phyloP scores from a whole-genome alignment of 2,329 filamentous ascomycete species.

The Davidsoniella neocaledoniae region DNA sequence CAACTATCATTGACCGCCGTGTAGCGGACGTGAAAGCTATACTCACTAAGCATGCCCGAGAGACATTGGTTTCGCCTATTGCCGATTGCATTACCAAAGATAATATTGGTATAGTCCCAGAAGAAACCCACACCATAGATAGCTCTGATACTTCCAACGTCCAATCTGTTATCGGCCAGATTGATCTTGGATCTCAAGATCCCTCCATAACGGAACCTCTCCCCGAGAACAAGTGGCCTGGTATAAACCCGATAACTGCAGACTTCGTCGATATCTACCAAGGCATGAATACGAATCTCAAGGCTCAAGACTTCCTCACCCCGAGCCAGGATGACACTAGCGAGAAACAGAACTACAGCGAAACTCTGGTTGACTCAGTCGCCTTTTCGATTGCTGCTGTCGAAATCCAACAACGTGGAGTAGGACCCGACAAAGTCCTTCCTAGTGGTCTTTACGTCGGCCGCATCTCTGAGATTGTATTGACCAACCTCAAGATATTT shows the following conservation, averaged over 20 bases:
- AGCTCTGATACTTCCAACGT: not conserved
- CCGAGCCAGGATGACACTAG: slow-evolving; percentile 19
- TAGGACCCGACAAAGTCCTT: slow-evolving; percentile 28
- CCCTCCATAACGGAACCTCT: too few relatives aligned
- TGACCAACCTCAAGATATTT: slow-evolving; percentile 77
- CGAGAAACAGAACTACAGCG: slow-evolving; percentile 22
- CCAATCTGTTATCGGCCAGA: too few relatives aligned
- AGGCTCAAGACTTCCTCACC: slow-evolving; percentile 33
- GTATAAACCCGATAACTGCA: slow-evolving; percentile 22
- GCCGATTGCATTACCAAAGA: not conserved
- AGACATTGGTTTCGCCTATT: not conserved
- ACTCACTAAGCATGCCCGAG: not conserved
- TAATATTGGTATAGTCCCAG: not conserved
- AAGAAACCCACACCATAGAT: not conserved
- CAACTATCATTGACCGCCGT: not conserved
- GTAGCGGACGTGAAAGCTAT: not conserved
- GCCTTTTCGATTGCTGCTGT: slow-evolving; percentile 75
- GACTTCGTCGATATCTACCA: slow-evolving; percentile 46
- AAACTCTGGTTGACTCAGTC: slow-evolving; percentile 48
- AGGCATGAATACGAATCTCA: slow-evolving; percentile 41
- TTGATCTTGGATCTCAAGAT: too few relatives aligned
- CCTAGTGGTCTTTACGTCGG: not conserved
- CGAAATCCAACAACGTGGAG: slow-evolving; percentile 82
- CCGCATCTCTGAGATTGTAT: slow-evolving; percentile 55
- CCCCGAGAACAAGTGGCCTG: not conserved